Conservation (phyloP, 192 early-diverging fungal species). For the Coemansia sp. region DNA sequence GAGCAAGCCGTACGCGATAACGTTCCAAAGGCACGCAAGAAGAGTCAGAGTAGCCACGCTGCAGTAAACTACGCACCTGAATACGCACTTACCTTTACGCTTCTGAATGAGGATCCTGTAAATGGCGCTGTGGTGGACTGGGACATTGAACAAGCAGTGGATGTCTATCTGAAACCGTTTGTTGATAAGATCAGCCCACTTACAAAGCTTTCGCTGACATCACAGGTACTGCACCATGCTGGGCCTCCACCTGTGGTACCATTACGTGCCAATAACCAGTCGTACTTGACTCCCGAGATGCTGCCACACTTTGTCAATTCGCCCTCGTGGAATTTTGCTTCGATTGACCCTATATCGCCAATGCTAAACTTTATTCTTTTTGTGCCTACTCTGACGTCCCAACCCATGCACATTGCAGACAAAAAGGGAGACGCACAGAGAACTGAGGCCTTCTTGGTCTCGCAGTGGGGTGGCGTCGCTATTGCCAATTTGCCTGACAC, state of each 20-base stretch:
- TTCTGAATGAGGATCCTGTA: constrained; percentile 82
- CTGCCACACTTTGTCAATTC: constrained; percentile 93
- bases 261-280: constrained; percentile 22
- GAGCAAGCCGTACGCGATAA: constrained; percentile 17
- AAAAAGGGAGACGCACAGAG: constrained; percentile 23
- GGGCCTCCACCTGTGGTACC: constrained; percentile 69
- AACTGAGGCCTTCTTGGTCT: constrained; percentile 84
- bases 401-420: constrained; percentile 70
- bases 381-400: constrained; percentile 66
- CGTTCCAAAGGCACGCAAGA: not conserved
- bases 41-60: constrained; percentile 42
- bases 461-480: constrained; percentile 91
- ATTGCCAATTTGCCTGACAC: constrained; percentile 56
- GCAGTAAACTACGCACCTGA: constrained; percentile 81
- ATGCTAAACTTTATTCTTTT: constrained; percentile 91
- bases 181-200: constrained; percentile 65
- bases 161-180: constrained; percentile 70
- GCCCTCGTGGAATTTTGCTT: constrained; percentile 94
- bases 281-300: constrained; percentile 64
- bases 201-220: constrained; percentile 73
- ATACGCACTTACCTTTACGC: constrained; percentile 82
- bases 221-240: constrained; percentile 85
- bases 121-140: constrained; percentile 65
- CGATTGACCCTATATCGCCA: constrained; percentile 74
- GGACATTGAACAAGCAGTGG: constrained; percentile 75